Conservation (phyloP, 2,329 filamentous ascomycete genomes). For the Colletotrichum neosansevieriae region DNA sequence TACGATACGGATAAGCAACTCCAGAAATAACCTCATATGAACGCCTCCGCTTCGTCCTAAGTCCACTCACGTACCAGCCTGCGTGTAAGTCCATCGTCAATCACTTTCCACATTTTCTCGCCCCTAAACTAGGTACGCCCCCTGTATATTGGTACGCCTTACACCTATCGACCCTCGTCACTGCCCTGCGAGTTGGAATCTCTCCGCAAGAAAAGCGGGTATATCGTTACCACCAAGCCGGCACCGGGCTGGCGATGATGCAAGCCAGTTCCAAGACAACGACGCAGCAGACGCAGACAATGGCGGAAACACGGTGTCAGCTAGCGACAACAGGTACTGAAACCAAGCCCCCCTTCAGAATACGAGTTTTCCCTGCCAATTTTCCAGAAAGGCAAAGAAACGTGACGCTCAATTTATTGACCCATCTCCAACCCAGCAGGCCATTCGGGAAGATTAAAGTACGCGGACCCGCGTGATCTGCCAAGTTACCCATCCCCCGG, state of each 20-base stretch:
- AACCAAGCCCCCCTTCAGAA: conserved; percentile 23
- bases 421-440: conserved; percentile 19
- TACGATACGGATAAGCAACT: conserved; percentile 12
- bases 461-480: conserved; percentile 78
- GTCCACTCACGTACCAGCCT: conserved; percentile 3
- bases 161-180: conserved; percentile 5
- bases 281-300: conserved; percentile 24
- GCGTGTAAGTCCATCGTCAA: conserved; percentile 16
- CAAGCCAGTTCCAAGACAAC: conserved; percentile 38
- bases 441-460: conserved; percentile 67
- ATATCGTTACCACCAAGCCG: conserved; percentile 35
- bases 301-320: conserved; percentile 40
- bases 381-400: conserved; percentile 5
- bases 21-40: conserved; percentile 26
- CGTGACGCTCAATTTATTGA: conserved; percentile 1
- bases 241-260: conserved; percentile 36
- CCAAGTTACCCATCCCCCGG: conserved; percentile 80
- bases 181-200: conserved; percentile 3
- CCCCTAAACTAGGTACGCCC: neutral
- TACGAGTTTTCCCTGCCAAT: conserved; percentile 19
- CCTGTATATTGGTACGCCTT: neutral
- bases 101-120: conserved; percentile 17
- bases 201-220: conserved; percentile 24
- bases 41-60: neutral
- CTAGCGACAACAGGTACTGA: conserved; percentile 39